Evolutionary conservation across 2,329 filamentous ascomycete genomes (phyloP), one percentile per base, ranked within the genome.

Genomic region (Sarocladiaceae sp.): DNA sequence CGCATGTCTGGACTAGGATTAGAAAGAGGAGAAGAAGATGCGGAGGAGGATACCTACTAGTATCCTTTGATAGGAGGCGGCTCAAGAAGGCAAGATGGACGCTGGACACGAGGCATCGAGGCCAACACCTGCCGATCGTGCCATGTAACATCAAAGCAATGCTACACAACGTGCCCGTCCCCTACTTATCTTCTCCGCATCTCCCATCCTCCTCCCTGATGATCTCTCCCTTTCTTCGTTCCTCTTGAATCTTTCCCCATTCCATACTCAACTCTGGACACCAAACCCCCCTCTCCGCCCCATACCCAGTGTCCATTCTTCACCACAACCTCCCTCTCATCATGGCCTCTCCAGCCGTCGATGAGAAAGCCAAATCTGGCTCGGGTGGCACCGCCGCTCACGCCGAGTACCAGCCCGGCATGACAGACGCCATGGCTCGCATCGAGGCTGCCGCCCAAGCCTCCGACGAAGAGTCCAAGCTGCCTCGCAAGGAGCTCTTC

Each of bases 401-500:
- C 34, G 47, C 46, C 24, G 58, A 60, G 41, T 50, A 58, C 45
- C 51, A 50, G 3, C 41, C 45, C 19, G 50, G 6, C 29, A n/a
- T 56, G 51, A 51, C 18, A 3, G 44, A 55, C 3, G 45, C 62
- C 33, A 50, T 53, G 21, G 56, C 59, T 12, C 59, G 62, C 43
- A 58, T 63, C 44, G 58, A 63, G 47, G 58, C 60, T 18, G 60
- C 60, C 31, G 55, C 58, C n/a, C 53, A 51, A 7, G 45, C 51
- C 41, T 56, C 51, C 32, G 58, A 61, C 18, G 56, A 55, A 2
- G 60, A 63, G 43, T 44, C 53, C 20, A 48, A 47, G 1, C 48
- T 62, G 12, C 49, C 58, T 15, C 54, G 53, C 23, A 61, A 59
- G 46, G 58, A 62, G 47, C 58, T 63, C 9, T 58, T 63, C 35